Percentiles rank a stretch among this genome's conserved stretches.
phyloP scores from a whole-genome alignment of 2,329 filamentous ascomycete genomes.

The Neonectria ditissima region DNA sequence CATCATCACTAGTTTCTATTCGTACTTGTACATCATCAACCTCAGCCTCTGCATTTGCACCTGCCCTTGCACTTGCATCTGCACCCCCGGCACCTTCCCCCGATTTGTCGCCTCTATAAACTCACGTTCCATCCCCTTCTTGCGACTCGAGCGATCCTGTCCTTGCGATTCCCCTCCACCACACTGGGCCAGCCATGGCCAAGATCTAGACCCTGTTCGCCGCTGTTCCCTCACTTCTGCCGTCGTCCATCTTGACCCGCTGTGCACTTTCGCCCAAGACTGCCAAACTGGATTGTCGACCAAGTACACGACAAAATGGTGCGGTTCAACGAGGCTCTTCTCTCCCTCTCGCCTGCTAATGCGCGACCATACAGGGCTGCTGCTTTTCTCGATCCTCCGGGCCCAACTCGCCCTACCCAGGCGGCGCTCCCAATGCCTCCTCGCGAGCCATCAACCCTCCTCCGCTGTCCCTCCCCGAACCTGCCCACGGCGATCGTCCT shows the following conservation, averaged over 20 bases:
- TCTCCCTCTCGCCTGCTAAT: slow-evolving; percentile 33
- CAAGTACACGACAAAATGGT: slow-evolving; percentile 36
- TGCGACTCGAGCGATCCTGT: slow-evolving; percentile 9
- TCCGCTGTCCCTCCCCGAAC: slow-evolving; percentile 48
- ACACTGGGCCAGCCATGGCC: slow-evolving; percentile 38
- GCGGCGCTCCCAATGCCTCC: slow-evolving; percentile 61
- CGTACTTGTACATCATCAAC: background rate
- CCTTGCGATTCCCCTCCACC: slow-evolving; percentile 12
- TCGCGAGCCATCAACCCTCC: slow-evolving; percentile 65
- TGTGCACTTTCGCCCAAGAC: background rate
- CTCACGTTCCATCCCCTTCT: slow-evolving; percentile 2
- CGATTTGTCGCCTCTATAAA: too few species aligned
- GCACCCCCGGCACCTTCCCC: slow-evolving; percentile 13
- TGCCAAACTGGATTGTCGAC: slow-evolving; percentile 10
- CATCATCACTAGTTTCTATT: slow-evolving; percentile 1
- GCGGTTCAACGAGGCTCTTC: slow-evolving; percentile 5
- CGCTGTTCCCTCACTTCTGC: background rate
- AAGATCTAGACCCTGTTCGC: slow-evolving; percentile 1
- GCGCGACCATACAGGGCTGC: slow-evolving; percentile 60
- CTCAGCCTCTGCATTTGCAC: background rate
- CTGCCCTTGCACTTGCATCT: background rate
- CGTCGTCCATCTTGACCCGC: background rate
- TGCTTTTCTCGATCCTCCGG: slow-evolving; percentile 66
- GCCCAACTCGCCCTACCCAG: slow-evolving; percentile 66
- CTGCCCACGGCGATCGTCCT: slow-evolving; percentile 38